Base-by-base conservation (phyloP, 2,329 filamentous ascomycete species). In the Penicillium brevicompactum region DNA sequence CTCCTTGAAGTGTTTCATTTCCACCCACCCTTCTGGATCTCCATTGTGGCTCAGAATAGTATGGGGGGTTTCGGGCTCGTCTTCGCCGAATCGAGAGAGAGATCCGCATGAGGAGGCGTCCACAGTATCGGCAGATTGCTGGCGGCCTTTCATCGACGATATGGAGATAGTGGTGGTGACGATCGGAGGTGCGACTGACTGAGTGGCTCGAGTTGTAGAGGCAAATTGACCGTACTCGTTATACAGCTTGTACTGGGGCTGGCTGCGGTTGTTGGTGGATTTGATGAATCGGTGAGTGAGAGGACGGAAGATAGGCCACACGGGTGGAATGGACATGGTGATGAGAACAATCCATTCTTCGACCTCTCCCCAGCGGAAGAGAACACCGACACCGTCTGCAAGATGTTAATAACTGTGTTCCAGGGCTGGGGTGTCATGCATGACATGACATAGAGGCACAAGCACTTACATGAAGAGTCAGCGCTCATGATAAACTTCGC, bases 331-430 rank as follows among this genome's bases (percentile, higher is more conserved):
- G 22, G 60, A 63, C 62, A 64, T 64, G 37, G 58, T 58, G 37
- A 64, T 64, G 10, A 64, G 56, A 7, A 64, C 62, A 42, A 64
- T 24, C 62, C 62, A 63, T 57, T 63, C 62, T 49, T 63, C 62
- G 18, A 64, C 50, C 46, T 64, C 60, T 8, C 62, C 62, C 60
- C 60, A 64, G 40, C 52, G 42, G 46, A 64, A 64, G 0, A 64
- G 53, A n/a, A 52, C 50, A 2, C 60, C 62, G 14, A 62, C 57
- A 1, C 59, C 62, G 13, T 59, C 62, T 64, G 22, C 14, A 5
- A 2, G 10, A 13, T 16, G 41, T 61, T 53, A 61, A 51, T 34
- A 24, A 42, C 9, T 18, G 5, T 4, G 6, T 14, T 16, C n/a
- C 9, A 18, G 24, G 5, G 1, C 22, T 18, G 2, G 2, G 5